Percentiles rank a stretch among this genome's conserved stretches.
These are phyloP conservation scores for Raffaelea ambrosiae DNA, from an alignment of 2,329 filamentous ascomycete genomes.

Conservation along the genomic window DNA sequence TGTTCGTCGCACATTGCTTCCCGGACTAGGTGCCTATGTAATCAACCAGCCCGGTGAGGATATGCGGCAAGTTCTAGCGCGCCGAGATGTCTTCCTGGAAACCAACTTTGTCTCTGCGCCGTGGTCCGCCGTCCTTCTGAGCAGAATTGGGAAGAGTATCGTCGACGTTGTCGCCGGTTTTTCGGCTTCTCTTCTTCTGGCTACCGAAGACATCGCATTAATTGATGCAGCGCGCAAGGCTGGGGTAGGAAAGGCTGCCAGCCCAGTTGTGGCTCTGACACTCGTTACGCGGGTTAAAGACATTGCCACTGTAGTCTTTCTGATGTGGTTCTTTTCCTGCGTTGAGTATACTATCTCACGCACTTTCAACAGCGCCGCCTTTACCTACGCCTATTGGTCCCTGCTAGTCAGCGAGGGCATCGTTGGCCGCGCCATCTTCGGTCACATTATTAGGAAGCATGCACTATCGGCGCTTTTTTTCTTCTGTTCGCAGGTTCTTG, in stretches of 20 bases:
- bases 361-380: slow-evolving; percentile 17
- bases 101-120: slow-evolving; percentile 15
- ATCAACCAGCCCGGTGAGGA: slow-evolving; percentile 22
- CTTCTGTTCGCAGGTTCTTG: too few species aligned
- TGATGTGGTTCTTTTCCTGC: slow-evolving; percentile 18
- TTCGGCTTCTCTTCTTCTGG: too few species aligned
- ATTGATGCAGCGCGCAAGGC: too few species aligned
- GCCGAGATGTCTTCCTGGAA: slow-evolving; percentile 26
- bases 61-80: slow-evolving; percentile 26
- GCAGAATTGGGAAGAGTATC: slow-evolving; percentile 9
- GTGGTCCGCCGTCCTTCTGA: slow-evolving; percentile 6
- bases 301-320: slow-evolving; percentile 9
- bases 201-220: too few species aligned
- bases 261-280: too few species aligned
- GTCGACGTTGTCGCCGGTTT: slow-evolving; percentile 11
- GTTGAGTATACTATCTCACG: slow-evolving; percentile 22
- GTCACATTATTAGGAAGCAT: too few species aligned
- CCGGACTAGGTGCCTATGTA: slow-evolving; percentile 20
- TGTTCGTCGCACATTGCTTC: slow-evolving; percentile 23
- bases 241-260: too few species aligned
- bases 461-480: too few species aligned
- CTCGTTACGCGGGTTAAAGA: too few species aligned
- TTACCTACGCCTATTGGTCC: slow-evolving; percentile 14
- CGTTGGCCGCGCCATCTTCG: too few species aligned
- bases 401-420: too few species aligned